Evolutionary conservation across 2,329 filamentous ascomycete species (phyloP), one percentile per base, ranked within the genome.

Genomic region (Leptographium procerum): DNA sequence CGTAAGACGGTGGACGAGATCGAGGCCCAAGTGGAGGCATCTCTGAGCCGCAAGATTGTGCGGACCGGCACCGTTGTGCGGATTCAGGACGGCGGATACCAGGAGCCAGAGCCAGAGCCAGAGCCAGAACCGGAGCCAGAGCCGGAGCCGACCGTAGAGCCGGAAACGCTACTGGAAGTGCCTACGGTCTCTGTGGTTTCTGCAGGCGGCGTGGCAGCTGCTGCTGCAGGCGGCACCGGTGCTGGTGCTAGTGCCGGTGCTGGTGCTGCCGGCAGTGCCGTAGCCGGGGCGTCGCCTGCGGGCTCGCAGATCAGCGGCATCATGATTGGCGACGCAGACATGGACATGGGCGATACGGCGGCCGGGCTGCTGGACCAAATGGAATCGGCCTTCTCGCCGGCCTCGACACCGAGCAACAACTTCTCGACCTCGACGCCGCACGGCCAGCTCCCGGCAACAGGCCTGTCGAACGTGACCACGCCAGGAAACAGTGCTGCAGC

Each of bases 41-140:
- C 83, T 2, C 78, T 88, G n/a, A 85, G 84, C 22, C 84, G 84
- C 58, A 84, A 82, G 62, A 82, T 89, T 50, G 78, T 81, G 43
- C 75, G 80, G 29, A 81, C 88, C 57, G 80, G 84, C 55, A 78
- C 81, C 28, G 78, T 92, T 9, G 78, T 82, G 43, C 85, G 89
- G 52, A 79, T 95, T 50, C 84, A 94, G 66, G 87, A 88, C 66
- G 91, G 90, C 54, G 90, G 90, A 2, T 84, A 79, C 61, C 81
- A 90, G 70, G 83, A 89, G 61, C 79, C 79, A 3, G 75, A 79
- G 63, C 75, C 69, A 19, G 65, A 66, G 31, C 65, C 63, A 14
- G 69, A 70, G 34, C 64, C 70, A 6, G 66, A 67, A 45, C 69
- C 69, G 3, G 65, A 68, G 26, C 67, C 70, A 16, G 67, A 65